Percentiles rank a stretch among this genome's conserved stretches.
Evolutionary conservation across 1,284 basidiomycete species (phyloP).

Genomic region (Ustilago esculenta): DNA sequence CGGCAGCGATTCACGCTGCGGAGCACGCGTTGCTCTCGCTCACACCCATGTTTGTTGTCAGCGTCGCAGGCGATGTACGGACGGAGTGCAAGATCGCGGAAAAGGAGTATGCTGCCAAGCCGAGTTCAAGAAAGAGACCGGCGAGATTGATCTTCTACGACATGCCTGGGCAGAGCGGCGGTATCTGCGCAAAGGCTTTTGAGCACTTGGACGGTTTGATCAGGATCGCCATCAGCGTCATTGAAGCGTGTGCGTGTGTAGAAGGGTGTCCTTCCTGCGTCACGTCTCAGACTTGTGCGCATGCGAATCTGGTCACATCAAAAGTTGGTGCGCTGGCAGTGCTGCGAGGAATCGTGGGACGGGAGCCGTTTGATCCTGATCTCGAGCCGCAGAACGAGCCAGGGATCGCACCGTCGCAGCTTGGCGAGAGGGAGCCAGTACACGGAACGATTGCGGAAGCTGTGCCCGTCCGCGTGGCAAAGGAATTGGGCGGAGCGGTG

Average conservation of each 20-base stretch:
- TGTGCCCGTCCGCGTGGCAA: constrained; percentile 35
- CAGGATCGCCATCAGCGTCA: constrained; percentile 73
- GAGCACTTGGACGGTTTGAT: constrained; percentile 79
- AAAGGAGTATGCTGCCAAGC: constrained; percentile 77
- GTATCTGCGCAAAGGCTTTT: constrained; percentile 81
- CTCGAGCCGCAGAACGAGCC: constrained; percentile 53
- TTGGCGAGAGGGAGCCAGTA: constrained; percentile 32
- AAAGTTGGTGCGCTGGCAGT: constrained; percentile 64
- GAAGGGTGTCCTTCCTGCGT: constrained; percentile 80
- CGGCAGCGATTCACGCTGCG: constrained; percentile 84
- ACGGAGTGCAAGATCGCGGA: constrained; percentile 83
- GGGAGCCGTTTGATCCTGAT: constrained; percentile 57
- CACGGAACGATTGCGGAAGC: constrained; percentile 47
- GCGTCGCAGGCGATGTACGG: constrained; percentile 74
- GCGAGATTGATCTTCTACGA: constrained; percentile 89
- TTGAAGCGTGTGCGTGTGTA: constrained; percentile 77
- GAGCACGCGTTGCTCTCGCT: constrained; percentile 82
- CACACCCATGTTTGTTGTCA: constrained; percentile 75
- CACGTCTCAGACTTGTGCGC: constrained; percentile 63
- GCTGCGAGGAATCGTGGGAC: constrained; percentile 59
- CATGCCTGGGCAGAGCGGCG: constrained; percentile 75
- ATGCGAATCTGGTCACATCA: constrained; percentile 58
- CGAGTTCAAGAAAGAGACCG: constrained; percentile 77
- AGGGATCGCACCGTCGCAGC: constrained; percentile 33
- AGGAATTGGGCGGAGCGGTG: constrained; percentile 31